phyloP scores from a whole-genome alignment of 1,284 basidiomycete genomes.

The Salmacisia buchloeana region DNA sequence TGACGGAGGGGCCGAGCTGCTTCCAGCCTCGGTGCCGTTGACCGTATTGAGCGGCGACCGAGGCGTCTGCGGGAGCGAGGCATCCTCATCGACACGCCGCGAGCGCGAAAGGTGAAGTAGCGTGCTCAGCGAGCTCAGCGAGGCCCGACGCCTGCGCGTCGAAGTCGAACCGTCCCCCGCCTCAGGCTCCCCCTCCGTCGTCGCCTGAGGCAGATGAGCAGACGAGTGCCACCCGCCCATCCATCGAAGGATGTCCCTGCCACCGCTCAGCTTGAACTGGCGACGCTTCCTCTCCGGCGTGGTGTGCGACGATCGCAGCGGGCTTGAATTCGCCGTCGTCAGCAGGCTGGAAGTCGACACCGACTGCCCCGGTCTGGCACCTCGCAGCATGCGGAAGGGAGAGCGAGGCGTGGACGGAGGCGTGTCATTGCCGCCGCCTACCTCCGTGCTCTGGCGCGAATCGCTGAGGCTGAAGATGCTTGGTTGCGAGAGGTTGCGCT shows the following conservation, averaged over 20 bases:
- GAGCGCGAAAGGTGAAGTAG: no score
- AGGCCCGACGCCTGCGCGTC: no score
- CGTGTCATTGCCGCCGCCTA: background rate
- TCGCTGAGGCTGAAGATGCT: background rate
- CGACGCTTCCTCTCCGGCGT: background rate
- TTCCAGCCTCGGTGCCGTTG: no score
- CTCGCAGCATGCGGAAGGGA: background rate
- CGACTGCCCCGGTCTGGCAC: background rate
- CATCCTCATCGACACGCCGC: no score
- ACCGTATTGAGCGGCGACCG: no score
- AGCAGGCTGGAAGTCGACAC: background rate
- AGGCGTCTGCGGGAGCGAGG: no score
- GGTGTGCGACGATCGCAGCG: background rate
- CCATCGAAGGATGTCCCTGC: background rate
- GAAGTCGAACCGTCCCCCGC: no score
- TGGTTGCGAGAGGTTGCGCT: background rate
- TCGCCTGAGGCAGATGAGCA: background rate
- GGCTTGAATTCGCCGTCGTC: background rate
- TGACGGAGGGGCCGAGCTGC: no score
- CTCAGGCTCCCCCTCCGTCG: no score
- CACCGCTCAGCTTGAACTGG: no score
- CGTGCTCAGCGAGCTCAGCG: background rate
- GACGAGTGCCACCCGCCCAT: background rate
- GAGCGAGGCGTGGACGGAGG: background rate
- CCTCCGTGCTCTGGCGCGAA: background rate